Percentiles rank a stretch among this genome's conserved stretches.
phyloP scores from a whole-genome alignment of 192 early-diverging fungal species.

The Physocladia obscura region DNA sequence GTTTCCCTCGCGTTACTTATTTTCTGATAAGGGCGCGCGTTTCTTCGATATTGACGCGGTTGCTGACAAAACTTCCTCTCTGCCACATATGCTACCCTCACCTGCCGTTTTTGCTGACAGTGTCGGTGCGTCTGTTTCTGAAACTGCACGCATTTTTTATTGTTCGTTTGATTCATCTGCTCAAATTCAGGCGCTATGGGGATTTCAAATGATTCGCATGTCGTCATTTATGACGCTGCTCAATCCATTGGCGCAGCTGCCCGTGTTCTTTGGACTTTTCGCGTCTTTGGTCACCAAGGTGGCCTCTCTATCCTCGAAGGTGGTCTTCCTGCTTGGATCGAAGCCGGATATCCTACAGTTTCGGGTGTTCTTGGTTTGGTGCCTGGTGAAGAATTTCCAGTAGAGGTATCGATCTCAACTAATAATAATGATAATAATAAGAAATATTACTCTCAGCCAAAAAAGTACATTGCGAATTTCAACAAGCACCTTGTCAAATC shows the following conservation, averaged over 20 bases:
- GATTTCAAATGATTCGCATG: conserved; percentile 76
- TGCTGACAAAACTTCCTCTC: conserved; percentile 64
- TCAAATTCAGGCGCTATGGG: conserved; percentile 61
- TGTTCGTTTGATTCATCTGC: not conserved
- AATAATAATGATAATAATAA: no score
- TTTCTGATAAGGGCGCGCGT: conserved; percentile 62
- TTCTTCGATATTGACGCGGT: conserved; percentile 91
- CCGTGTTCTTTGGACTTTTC: conserved; percentile 93
- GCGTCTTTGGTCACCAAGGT: conserved; percentile 80
- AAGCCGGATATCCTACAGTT: conserved; percentile 51
- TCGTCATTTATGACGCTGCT: conserved; percentile 83
- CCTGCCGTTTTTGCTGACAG: conserved; percentile 68
- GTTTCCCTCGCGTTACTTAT: no score
- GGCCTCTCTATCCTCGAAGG: conserved; percentile 87
- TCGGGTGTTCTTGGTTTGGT: conserved; percentile 25
- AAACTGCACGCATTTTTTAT: not conserved
- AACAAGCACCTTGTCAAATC: conserved; percentile 20
- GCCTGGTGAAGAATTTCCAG: conserved; percentile 23
- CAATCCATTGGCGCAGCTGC: conserved; percentile 78
- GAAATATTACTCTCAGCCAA: no score
- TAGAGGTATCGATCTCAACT: conserved; percentile 15
- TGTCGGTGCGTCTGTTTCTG: conserved; percentile 43
- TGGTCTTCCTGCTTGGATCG: conserved; percentile 80
- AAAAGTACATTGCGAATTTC: conserved; percentile 9
- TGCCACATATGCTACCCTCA: conserved; percentile 93